Percentiles rank a stretch among this genome's conserved stretches.
Conservation (phyloP, 1,284 basidiomycete species). For the Boletus calvinii region DNA sequence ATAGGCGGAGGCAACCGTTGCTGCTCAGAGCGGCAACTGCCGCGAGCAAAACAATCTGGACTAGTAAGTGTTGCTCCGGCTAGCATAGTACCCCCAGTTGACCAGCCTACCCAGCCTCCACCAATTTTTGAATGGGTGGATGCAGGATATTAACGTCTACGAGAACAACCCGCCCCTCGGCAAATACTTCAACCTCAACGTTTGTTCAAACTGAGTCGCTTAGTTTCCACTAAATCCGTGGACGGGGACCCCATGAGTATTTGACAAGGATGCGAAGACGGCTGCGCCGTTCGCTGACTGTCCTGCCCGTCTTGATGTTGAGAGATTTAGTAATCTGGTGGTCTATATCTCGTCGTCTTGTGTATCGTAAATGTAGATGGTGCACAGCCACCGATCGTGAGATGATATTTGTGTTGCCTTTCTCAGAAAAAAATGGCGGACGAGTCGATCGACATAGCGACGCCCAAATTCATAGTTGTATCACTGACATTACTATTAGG, state of each 20-base stretch:
- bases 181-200: conserved; percentile 67
- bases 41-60: conserved; percentile 76
- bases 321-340: neutral
- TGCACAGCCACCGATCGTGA: conserved; percentile 32
- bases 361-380: neutral
- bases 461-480: conserved; percentile 1
- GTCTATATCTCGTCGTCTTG: neutral
- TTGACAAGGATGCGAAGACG: neutral
- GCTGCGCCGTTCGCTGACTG: neutral
- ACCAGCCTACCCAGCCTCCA: conserved; percentile 51
- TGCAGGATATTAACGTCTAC: conserved; percentile 63
- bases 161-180: conserved; percentile 48
- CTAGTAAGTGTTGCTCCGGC: conserved; percentile 51
- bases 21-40: conserved; percentile 56
- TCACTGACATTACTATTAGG: neutral
- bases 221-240: neutral
- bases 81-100: neutral
- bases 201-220: conserved; percentile 35
- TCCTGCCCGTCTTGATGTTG: neutral
- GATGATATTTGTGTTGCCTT: conserved; percentile 16
- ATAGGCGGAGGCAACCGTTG: conserved; percentile 59
- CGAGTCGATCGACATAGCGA: conserved; percentile 1
- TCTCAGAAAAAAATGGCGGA: conserved; percentile 14
- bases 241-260: neutral
- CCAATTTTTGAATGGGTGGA: conserved; percentile 81